These are phyloP conservation scores for Alternaria angustiovoidea DNA, from an alignment of 2,329 filamentous ascomycete species.

Conservation along the genomic window DNA sequence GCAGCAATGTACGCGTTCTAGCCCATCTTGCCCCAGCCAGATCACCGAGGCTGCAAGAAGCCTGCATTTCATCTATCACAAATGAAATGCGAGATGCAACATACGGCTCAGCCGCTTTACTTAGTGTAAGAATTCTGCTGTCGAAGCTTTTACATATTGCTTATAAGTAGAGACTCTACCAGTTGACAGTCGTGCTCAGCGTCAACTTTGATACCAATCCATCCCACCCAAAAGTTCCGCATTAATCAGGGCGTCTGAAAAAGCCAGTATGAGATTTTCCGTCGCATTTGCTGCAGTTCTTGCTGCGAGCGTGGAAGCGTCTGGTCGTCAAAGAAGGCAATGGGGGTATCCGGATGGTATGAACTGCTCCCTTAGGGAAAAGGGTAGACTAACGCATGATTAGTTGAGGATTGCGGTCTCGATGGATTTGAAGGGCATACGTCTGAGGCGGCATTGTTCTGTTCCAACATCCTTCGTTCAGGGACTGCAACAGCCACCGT, in stretches of 20 bases:
- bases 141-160: conserved; percentile 8
- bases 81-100: conserved; percentile 40
- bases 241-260: conserved; percentile 4
- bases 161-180: conserved; percentile 35
- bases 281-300: conserved; percentile 33
- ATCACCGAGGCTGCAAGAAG: conserved; percentile 23
- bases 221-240: neutral
- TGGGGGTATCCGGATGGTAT: conserved; percentile 34
- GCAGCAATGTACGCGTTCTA: conserved; percentile 26
- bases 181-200: conserved; percentile 7
- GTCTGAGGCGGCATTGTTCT: conserved; percentile 40
- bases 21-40: conserved; percentile 21
- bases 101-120: conserved; percentile 19
- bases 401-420: conserved; percentile 37
- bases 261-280: conserved; percentile 34
- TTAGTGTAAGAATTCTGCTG: neutral
- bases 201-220: conserved; percentile 11
- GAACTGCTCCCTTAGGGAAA: neutral
- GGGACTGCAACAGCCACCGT: conserved; percentile 38
- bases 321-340: conserved; percentile 34
- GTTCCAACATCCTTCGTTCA: conserved; percentile 38
- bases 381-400: conserved; percentile 6
- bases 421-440: conserved; percentile 44
- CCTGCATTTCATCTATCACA: conserved; percentile 38
- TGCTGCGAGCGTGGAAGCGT: conserved; percentile 32